Evolutionary conservation across 345 rosid species (phyloP).

Genomic region (Lumnitzera littorea): DNA sequence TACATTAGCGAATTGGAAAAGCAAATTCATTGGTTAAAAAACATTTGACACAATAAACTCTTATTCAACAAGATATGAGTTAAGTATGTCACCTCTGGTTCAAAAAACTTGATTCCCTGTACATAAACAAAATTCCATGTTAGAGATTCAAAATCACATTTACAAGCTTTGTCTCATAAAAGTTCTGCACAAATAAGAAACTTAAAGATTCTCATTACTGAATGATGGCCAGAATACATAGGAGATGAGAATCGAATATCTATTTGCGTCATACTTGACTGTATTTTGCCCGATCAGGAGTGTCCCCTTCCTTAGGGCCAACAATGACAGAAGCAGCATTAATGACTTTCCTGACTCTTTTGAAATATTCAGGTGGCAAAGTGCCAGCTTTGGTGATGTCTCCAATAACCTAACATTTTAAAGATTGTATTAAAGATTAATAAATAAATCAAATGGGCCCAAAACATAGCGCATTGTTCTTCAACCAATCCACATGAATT

Average conservation of each 20-base stretch:
- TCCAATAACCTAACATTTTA: slow-evolving; percentile 53
- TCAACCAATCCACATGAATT: too few species aligned
- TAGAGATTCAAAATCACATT: slow-evolving; percentile 7
- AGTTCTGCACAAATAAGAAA: too few species aligned
- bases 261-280: slow-evolving; percentile 45
- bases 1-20: slow-evolving; percentile 1
- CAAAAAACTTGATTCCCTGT: slow-evolving; percentile 97
- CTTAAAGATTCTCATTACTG: background rate
- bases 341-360: slow-evolving; percentile 81
- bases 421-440: slow-evolving; percentile 1
- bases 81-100: slow-evolving; percentile 70
- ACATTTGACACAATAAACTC: slow-evolving; percentile 8
- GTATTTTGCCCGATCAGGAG: slow-evolving; percentile 88
- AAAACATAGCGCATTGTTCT: too few species aligned
- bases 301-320: slow-evolving; percentile 98
- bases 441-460: background rate
- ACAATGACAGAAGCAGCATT: slow-evolving; percentile 86
- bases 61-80: slow-evolving; percentile 9
- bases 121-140: slow-evolving; percentile 16
- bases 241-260: background rate
- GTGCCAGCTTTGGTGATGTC: slow-evolving; percentile 74
- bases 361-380: slow-evolving; percentile 55
- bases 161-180: background rate
- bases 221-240: background rate
- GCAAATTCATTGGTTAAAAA: slow-evolving; percentile 4